Base-by-base conservation (phyloP, 352 stramenopile species). In the Paralagenidium karlingii region DNA sequence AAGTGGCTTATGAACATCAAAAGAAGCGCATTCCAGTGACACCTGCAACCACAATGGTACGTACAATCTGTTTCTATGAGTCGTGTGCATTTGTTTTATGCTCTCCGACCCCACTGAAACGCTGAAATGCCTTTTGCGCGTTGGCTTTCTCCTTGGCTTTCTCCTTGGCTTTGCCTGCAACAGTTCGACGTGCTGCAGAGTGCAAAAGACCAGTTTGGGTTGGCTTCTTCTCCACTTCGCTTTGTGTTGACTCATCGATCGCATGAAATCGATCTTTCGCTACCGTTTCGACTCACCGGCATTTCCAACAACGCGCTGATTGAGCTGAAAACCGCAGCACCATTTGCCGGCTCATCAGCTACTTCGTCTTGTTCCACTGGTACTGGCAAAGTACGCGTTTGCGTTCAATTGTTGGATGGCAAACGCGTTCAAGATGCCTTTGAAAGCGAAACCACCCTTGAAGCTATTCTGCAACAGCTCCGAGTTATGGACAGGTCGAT, bases 251-350 rank as follows among this genome's bases (percentile, higher is more conserved):
- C 70, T 33, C 78, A 91, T 47, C 77, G 75, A 34, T 59, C 57
- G 28, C 65, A 54, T 11, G 32, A 63, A 7, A 52, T 93, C 15
- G 80, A 93, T 42, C 46, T 88, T 29, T 85, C 80, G 13, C 68
- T 89, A 32, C 77, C 80, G 24, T 93, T 93, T 40, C 73, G 77
- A 3, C 60, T 93, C 20, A 88, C 80, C 11, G 80, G 80, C 22
- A 66, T 93, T 18, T 87, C 80, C 25, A 87, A 87, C 47, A 91
- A 91, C 38, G 77, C 80, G 12, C 48, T 52, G 10, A 39, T 93
- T 16, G 73, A 93, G 50, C 34, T 93, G 24, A 55, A 53, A n/a
- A 60, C 56, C 27, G 38, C 69, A 2, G 52, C 57, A 18, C n/a
- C n/a, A n/a, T 33, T 13, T 13, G 28, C 13, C 13, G 28, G 13